Conservation (phyloP, 495 filamentous ascomycete genomes). For the Neurospora africana region DNA sequence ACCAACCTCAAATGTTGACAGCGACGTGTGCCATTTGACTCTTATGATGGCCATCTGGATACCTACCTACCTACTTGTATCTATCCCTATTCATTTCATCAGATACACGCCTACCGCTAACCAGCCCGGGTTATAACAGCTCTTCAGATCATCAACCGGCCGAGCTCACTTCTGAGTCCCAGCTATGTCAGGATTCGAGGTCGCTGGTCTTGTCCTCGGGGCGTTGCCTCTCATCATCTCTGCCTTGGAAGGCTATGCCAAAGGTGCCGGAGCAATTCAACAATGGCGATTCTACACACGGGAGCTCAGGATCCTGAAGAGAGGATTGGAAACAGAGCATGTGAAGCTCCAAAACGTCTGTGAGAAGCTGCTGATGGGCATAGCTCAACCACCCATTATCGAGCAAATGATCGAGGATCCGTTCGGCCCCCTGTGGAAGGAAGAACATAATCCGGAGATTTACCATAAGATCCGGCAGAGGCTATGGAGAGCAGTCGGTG, state of each 20-base stretch:
- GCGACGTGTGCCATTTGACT: neutral
- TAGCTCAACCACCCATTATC: conserved; percentile 13
- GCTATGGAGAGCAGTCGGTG: conserved; percentile 9
- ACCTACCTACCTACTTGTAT: too few species aligned
- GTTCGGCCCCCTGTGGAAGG: conserved; percentile 10
- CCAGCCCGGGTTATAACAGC: neutral
- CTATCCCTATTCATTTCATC: neutral
- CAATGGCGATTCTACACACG: conserved; percentile 16
- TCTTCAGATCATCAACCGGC: neutral
- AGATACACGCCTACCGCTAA: neutral
- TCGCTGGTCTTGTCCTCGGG: conserved; percentile 32
- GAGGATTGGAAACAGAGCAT: conserved; percentile 23
- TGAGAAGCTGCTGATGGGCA: conserved; percentile 22
- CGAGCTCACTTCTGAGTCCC: neutral
- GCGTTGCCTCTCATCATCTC: conserved; percentile 30
- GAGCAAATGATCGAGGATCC: conserved; percentile 19
- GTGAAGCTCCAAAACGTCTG: conserved; percentile 21
- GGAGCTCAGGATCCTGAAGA: conserved; percentile 22
- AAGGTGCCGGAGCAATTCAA: conserved; percentile 17
- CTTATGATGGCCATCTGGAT: too few species aligned
- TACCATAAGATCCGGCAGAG: conserved; percentile 6
- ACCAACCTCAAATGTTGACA: neutral
- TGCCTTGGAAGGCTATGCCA: conserved; percentile 27
- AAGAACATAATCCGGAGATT: conserved; percentile 9
- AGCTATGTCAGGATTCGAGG: conserved; percentile 33